These are phyloP conservation scores for Trypanosomatidae sp. DNA, from an alignment of 208 protist species.

Conservation along the genomic window DNA sequence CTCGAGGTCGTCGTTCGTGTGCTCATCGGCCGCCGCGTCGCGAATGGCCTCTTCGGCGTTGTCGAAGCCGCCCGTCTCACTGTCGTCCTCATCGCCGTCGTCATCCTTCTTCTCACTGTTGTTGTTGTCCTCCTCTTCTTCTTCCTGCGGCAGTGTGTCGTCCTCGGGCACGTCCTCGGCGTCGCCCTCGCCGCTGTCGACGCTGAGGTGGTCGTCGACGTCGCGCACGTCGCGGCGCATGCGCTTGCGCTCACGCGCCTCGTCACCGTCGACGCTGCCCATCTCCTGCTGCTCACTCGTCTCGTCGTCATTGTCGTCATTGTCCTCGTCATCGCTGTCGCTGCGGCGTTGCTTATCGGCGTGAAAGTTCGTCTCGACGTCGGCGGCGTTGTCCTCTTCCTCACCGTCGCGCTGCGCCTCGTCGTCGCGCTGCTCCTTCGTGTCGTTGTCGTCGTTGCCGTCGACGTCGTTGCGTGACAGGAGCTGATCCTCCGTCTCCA, in stretches of 20 bases:
- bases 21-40: constrained; percentile 35
- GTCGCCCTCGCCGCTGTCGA: constrained; percentile 43
- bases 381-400: constrained; percentile 83
- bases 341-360: constrained; percentile 64
- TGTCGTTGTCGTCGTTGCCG: constrained; percentile 78
- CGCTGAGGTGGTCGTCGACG: constrained; percentile 57
- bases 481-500: constrained; percentile 95
- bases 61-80: constrained; percentile 77
- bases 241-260: constrained; percentile 75
- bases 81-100: constrained; percentile 26
- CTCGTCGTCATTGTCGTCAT: constrained; percentile 53
- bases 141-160: constrained; percentile 15
- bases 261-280: constrained; percentile 81
- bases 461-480: constrained; percentile 85
- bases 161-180: constrained; percentile 81
- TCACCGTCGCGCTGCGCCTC: constrained; percentile 52
- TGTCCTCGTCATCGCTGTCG: constrained; percentile 56
- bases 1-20: constrained; percentile 9
- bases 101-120: constrained; percentile 26
- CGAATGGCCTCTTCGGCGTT: constrained; percentile 75
- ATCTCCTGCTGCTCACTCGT: constrained; percentile 64
- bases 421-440: constrained; percentile 80
- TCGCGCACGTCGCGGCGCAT: constrained; percentile 54
- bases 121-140: constrained; percentile 9
- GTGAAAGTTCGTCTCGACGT: constrained; percentile 79